Conservation (phyloP, 176 grass and related monocot genomes). For the Cenchrus americanus region DNA sequence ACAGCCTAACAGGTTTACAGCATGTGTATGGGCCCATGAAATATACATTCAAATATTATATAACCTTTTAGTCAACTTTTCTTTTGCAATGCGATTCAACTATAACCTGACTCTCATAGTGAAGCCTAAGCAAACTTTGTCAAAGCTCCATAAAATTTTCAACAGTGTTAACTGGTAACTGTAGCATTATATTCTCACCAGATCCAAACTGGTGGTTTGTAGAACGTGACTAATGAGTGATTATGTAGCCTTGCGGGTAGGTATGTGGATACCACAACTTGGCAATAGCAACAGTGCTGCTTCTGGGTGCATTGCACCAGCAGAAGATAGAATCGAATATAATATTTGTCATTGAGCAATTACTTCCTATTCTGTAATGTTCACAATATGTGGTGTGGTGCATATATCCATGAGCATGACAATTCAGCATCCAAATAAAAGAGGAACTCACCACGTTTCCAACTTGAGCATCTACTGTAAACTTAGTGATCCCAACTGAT, state of each 20-base stretch:
- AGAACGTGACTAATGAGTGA: neutral
- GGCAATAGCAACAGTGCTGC: conserved; percentile 9
- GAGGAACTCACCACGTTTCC: conserved; percentile 16
- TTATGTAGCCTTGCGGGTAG: neutral
- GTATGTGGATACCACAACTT: conserved; percentile 21
- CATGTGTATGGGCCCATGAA: neutral
- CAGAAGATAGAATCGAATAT: conserved; percentile 4
- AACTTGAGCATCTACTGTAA: conserved; percentile 24
- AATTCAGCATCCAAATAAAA: conserved; percentile 37
- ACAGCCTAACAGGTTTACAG: neutral
- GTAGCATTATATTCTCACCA: neutral
- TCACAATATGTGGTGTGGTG: conserved; percentile 30
- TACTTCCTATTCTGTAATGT: conserved; percentile 27
- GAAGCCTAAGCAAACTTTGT: conserved; percentile 2
- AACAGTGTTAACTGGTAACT: neutral
- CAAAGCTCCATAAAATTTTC: conserved; percentile 9
- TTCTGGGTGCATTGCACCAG: conserved; percentile 26
- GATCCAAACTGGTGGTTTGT: neutral
- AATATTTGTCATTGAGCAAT: conserved; percentile 28
- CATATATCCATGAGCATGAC: conserved; percentile 37
- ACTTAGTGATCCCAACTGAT: neutral
- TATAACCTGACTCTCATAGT: conserved; percentile 3
- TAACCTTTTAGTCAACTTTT: conserved; percentile 19
- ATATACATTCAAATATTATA: conserved; percentile 8
- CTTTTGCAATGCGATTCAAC: neutral